Base-by-base conservation (phyloP, 2,329 filamentous ascomycete genomes). In the Colletotrichum lini region DNA sequence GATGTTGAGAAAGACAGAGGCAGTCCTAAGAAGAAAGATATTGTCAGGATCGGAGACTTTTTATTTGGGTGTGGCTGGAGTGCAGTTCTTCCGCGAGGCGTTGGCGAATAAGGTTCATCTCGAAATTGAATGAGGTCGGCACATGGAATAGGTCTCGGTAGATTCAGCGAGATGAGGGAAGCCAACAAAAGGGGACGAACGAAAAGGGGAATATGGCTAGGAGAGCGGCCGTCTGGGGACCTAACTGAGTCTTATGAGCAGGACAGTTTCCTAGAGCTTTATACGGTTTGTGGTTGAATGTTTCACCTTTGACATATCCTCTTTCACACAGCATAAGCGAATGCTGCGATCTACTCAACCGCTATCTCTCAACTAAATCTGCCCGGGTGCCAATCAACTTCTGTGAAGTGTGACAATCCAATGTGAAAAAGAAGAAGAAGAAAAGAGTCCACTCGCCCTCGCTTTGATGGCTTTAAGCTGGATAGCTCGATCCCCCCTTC, bases 251-350 rank as follows among this genome's bases (percentile, higher is more conserved):
- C 52, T 66, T 59, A 52, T 47, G 65, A 64, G 59, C 65, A 71
- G 65, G 67, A 59, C 65, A 68, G 69, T 72, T 72, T 72, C 69
- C 69, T 72, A 72, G 65, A 72, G 58, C 69, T 72, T 72, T 72
- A 64, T 59, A 69, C 59, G 69, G 69, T 64, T 72, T 69, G 60
- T 63, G 59, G 53, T 69, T 38, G 35, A 63, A 47, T 72, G 38
- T 63, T 72, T 56, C 35, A 65, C 52, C 50, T 69, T 69, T 38
- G 35, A 38, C 35, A 38, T 52, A 40, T 60, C 49, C 47, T 64
- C 56, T 68, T 44, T 40, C 52, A 40, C 58, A 30, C 47, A 42
- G 42, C 65, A 71, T 47, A 26, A 62, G 52, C 64, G 40, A 58
- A 45, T 52, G 47, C 45, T n/a, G 30, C 40, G 38, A 26, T 56